Evolutionary conservation across 2,329 filamentous ascomycete species (phyloP).

Genomic region (Beauveria scarabaeidicola): DNA sequence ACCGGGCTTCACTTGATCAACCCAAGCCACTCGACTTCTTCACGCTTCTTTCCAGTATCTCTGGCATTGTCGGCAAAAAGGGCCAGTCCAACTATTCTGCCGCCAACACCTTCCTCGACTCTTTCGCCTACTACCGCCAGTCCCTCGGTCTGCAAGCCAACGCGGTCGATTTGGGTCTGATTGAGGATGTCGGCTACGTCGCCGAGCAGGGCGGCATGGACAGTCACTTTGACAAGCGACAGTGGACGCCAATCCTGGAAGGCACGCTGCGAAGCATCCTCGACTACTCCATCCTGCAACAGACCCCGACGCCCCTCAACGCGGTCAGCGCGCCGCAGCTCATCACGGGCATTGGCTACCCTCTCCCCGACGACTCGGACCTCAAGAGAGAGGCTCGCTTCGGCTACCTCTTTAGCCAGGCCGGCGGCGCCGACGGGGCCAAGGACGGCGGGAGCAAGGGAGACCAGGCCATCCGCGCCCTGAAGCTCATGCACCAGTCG

Average conservation of each 20-base stretch:
- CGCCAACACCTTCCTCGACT: constrained; percentile 32
- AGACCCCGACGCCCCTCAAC: constrained; percentile 17
- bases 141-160: constrained; percentile 13
- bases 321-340: constrained; percentile 18
- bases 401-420: constrained; percentile 11
- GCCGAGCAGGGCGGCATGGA: constrained; percentile 5
- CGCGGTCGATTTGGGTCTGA: constrained; percentile 26
- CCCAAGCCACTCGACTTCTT: constrained; percentile 25
- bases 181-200: constrained; percentile 31
- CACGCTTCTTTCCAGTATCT: constrained; percentile 23
- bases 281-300: constrained; percentile 19
- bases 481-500: constrained; percentile 11
- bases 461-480: constrained; percentile 13
- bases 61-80: constrained; percentile 22
- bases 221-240: constrained; percentile 9
- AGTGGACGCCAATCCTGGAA: constrained; percentile 21
- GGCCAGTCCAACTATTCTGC: constrained; percentile 31
- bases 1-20: constrained; percentile 13
- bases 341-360: constrained; percentile 18
- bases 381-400: constrained; percentile 20
- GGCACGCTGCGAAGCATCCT: constrained; percentile 21
- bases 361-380: constrained; percentile 18
- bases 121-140: constrained; percentile 27
- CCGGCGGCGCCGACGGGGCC: constrained; percentile 1
- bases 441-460: constrained; percentile 3